Conservation (phyloP, 2,329 filamentous ascomycete species). For the Pyrenochaeta sp. region DNA sequence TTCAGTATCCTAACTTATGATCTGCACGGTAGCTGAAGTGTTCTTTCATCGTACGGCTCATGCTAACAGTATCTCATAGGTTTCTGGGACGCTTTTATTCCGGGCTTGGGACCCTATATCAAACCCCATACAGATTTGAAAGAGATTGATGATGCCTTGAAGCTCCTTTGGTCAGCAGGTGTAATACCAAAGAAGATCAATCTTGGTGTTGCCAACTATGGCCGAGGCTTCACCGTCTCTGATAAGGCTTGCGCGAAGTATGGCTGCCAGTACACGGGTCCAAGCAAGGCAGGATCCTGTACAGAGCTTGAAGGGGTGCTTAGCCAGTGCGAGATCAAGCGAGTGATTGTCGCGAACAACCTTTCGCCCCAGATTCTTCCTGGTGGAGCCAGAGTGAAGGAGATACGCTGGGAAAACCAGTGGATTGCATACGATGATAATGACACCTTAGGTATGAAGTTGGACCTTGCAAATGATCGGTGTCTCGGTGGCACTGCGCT, state of each 20-base stretch:
- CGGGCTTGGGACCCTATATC: conserved; percentile 42
- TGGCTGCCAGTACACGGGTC: conserved; percentile 30
- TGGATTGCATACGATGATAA: conserved; percentile 54
- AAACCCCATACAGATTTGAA: conserved; percentile 58
- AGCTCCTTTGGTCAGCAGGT: conserved; percentile 58
- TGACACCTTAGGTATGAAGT: conserved; percentile 34
- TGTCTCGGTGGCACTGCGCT: conserved; percentile 35
- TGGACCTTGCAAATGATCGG: conserved; percentile 26
- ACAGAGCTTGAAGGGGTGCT: conserved; percentile 45
- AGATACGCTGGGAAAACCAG: conserved; percentile 47
- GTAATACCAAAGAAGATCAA: conserved; percentile 54
- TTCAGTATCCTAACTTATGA: conserved; percentile 60
- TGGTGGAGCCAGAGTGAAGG: conserved; percentile 44
- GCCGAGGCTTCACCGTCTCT: conserved; percentile 43
- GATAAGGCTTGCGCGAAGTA: conserved; percentile 25
- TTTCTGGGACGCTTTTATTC: conserved; percentile 17
- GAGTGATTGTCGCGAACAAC: conserved; percentile 31
- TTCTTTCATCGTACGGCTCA: neutral
- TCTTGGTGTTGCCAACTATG: conserved; percentile 60
- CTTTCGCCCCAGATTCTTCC: conserved; percentile 31
- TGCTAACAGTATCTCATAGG: neutral
- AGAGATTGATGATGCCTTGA: conserved; percentile 53
- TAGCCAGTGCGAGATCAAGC: conserved; percentile 47
- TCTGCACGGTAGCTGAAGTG: conserved; percentile 48
- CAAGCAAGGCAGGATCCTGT: conserved; percentile 27